These are phyloP conservation scores for Lepidium sativum DNA, from an alignment of 345 rosid genomes.

Conservation along the genomic window DNA sequence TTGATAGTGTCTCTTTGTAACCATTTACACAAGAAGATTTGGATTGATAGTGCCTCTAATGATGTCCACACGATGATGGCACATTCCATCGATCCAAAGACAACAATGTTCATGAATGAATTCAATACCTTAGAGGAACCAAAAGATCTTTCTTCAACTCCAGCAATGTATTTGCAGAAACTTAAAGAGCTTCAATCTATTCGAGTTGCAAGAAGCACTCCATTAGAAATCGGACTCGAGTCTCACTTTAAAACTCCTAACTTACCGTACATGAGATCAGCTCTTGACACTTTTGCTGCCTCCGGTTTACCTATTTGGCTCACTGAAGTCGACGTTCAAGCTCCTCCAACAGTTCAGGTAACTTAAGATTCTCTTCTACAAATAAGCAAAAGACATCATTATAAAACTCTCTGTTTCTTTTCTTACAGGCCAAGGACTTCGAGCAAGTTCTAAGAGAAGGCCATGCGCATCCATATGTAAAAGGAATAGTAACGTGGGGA, in stretches of 20 bases:
- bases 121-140: slow-evolving; percentile 57
- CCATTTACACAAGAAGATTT: slow-evolving; percentile 60
- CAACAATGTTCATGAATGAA: slow-evolving; percentile 57
- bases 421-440: slow-evolving; percentile 38
- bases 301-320: slow-evolving; percentile 59
- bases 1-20: slow-evolving; percentile 72
- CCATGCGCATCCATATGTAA: slow-evolving; percentile 51
- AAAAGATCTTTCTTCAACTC: slow-evolving; percentile 26
- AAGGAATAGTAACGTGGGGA: slow-evolving; percentile 61
- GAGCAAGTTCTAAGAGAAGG: slow-evolving; percentile 66
- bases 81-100: slow-evolving; percentile 11
- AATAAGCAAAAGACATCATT: too few species aligned
- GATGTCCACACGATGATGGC: slow-evolving; percentile 29
- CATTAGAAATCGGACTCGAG: slow-evolving; percentile 67
- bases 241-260: slow-evolving; percentile 50
- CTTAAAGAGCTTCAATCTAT: slow-evolving; percentile 32
- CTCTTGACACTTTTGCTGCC: slow-evolving; percentile 51
- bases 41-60: too few species aligned
- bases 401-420: neutral
- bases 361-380: neutral
- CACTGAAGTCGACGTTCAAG: slow-evolving; percentile 63
- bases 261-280: slow-evolving; percentile 58
- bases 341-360: slow-evolving; percentile 14
- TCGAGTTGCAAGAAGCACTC: neutral
- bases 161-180: slow-evolving; percentile 43